Conservation (phyloP, 805 yeast species). For the Spathaspora hagerdaliae region DNA sequence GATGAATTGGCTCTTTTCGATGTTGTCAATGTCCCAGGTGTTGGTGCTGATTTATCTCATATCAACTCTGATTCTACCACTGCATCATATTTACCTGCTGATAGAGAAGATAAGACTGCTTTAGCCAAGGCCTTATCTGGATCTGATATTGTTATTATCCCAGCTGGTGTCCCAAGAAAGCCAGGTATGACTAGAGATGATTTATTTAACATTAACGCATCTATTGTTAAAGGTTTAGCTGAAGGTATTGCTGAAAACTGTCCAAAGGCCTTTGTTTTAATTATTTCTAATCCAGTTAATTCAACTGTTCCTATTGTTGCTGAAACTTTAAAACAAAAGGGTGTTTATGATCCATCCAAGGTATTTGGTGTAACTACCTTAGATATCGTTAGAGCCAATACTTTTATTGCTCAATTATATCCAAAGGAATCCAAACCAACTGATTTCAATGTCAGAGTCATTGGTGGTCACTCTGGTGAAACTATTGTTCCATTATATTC, state of each 20-base stretch:
- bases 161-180: slow-evolving; percentile 91
- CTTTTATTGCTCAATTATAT: slow-evolving; percentile 61
- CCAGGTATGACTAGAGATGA: slow-evolving; percentile 96
- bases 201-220: slow-evolving; percentile 77
- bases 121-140: slow-evolving; percentile 43
- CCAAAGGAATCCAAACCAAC: slow-evolving; percentile 45
- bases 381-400: slow-evolving; percentile 84
- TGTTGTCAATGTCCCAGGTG: slow-evolving; percentile 82
- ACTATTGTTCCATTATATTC: slow-evolving; percentile 87
- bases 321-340: slow-evolving; percentile 66
- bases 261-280: slow-evolving; percentile 72
- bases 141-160: slow-evolving; percentile 52
- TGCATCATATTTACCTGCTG: slow-evolving; percentile 57
- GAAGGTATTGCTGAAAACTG: slow-evolving; percentile 68
- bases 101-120: slow-evolving; percentile 43
- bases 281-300: slow-evolving; percentile 92
- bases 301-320: slow-evolving; percentile 89
- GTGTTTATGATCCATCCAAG: slow-evolving; percentile 65
- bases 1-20: slow-evolving; percentile 74
- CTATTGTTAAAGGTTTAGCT: slow-evolving; percentile 71
- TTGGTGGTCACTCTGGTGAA: slow-evolving; percentile 95
- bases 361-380: slow-evolving; percentile 87
- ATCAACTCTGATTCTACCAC: slow-evolving; percentile 66
- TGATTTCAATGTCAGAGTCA: slow-evolving; percentile 62
- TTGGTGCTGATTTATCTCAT: slow-evolving; percentile 84